Base-by-base conservation (phyloP, 768 basidiomycete genomes). In the Lactarius trivialis region DNA sequence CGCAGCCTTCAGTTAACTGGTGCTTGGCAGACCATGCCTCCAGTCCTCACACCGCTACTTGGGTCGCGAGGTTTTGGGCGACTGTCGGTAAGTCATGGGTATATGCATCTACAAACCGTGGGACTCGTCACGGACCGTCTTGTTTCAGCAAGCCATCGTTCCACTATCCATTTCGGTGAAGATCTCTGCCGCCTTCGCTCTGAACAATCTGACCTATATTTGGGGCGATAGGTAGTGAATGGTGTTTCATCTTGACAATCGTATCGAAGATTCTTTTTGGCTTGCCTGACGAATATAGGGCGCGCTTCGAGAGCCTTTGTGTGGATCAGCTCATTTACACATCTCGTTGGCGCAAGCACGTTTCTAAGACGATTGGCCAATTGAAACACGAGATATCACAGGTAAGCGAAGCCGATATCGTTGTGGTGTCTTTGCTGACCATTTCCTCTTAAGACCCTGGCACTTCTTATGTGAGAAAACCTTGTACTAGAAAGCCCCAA, bases 291-390 rank as follows among this genome's bases (percentile, higher is more conserved):
- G 30, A 14, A 15, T 48, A 19, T 28, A 33, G 54, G 24, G 54
- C 17, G 11, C 37, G n/a, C 9, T 48, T 63, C 19, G 62, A 55
- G 43, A 17, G 7, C 7, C 30, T 63, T 28, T 60, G 58, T 53
- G 54, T 55, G 5, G 58, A 63, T 1, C 21, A 50, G 1, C 34
- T 63, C 28, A 34, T 41, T 32, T 60, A 51, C 30, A 30, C 43
- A 14, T 41, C 54, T 11, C 9, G 17, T 11, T 63, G 62, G 62
- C 58, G 54, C 24, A 60, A 63, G 48, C 24, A 41, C 37, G 54
- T 63, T 24, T 50, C 54, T 6, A 45, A 55, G 1, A 63, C 58
- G 7, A 36, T 50, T n/a, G 48, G 33, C 39, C 48, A 63, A 12
- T 12, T 63, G 8, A 33, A 33, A 32, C 36, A 41, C 6, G 26